Evolutionary conservation across 1,284 basidiomycete species (phyloP).

Genomic region (Pterulicium gracile): DNA sequence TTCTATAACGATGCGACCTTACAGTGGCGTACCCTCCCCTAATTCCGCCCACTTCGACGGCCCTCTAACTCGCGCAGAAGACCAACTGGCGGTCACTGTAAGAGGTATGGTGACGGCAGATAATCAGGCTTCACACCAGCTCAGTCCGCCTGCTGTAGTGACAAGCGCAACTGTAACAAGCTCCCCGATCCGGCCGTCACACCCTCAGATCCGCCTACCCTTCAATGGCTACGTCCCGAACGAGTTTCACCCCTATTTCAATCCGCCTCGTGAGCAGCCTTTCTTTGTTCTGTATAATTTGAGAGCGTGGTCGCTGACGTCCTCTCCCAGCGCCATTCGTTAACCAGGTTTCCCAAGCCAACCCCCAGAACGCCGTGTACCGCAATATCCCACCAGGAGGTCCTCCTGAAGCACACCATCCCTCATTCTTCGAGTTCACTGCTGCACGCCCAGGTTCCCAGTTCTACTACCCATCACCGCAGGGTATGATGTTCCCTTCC

Average conservation of each 20-base stretch:
- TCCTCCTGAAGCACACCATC: conserved; percentile 31
- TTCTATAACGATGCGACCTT: not conserved
- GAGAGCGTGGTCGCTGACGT: not conserved
- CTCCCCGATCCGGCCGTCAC: not conserved
- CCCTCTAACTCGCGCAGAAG: not conserved
- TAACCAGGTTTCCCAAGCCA: conserved; percentile 30
- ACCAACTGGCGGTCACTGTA: not conserved
- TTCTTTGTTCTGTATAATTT: not conserved
- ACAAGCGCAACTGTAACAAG: not conserved
- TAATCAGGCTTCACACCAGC: not conserved
- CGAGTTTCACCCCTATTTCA: not conserved
- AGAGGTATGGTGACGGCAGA: not conserved
- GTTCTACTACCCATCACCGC: conserved; percentile 49
- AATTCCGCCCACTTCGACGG: not conserved
- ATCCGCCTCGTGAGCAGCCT: not conserved
- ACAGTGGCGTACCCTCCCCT: not conserved
- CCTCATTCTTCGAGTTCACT: conserved; percentile 55
- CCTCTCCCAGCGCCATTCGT: conserved; percentile 36
- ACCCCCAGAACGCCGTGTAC: conserved; percentile 32
- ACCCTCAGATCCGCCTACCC: not conserved
- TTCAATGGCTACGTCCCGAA: not conserved
- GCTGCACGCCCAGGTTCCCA: conserved; percentile 40
- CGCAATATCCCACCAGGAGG: conserved; percentile 8
- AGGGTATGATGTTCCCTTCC: conserved; percentile 48
- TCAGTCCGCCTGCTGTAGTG: not conserved